Conservation (phyloP, 2,329 filamentous ascomycete species). For the Talaromyces islandicus region DNA sequence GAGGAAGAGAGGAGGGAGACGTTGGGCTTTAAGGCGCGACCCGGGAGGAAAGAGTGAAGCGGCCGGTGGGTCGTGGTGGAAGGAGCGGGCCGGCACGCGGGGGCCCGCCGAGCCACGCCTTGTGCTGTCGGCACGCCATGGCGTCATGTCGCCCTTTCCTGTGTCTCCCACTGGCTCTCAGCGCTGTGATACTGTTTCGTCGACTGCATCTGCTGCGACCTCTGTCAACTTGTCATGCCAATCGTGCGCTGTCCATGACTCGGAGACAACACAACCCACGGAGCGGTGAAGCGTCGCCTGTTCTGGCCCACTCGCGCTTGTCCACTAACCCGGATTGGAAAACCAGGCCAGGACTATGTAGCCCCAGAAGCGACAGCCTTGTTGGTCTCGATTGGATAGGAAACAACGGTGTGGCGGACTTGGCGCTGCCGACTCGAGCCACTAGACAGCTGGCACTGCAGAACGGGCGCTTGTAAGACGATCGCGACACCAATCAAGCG, state of each 20-base stretch:
- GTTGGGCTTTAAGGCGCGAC: constrained; percentile 11
- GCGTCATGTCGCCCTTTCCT: background rate
- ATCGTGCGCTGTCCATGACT: background rate
- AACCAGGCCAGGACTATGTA: background rate
- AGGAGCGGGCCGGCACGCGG: constrained; percentile 12
- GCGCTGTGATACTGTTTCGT: background rate
- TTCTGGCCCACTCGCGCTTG: background rate
- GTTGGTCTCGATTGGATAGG: background rate
- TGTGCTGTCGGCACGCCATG: constrained; percentile 3
- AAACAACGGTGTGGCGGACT: background rate
- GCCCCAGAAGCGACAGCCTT: background rate
- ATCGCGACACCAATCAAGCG: constrained; percentile 6
- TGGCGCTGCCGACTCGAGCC: background rate
- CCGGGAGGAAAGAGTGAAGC: background rate
- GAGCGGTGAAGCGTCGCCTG: background rate
- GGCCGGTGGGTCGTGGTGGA: constrained; percentile 4
- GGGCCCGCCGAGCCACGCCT: constrained; percentile 8
- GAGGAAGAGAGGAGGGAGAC: background rate
- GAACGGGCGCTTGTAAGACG: background rate
- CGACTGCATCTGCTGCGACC: background rate
- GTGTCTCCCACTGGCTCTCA: background rate
- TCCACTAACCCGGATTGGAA: background rate
- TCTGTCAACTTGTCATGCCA: background rate
- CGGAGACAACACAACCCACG: background rate
- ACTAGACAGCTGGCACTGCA: constrained; percentile 9